phyloP scores from a whole-genome alignment of 495 filamentous ascomycete genomes.

The Lepidopterella palustris region DNA sequence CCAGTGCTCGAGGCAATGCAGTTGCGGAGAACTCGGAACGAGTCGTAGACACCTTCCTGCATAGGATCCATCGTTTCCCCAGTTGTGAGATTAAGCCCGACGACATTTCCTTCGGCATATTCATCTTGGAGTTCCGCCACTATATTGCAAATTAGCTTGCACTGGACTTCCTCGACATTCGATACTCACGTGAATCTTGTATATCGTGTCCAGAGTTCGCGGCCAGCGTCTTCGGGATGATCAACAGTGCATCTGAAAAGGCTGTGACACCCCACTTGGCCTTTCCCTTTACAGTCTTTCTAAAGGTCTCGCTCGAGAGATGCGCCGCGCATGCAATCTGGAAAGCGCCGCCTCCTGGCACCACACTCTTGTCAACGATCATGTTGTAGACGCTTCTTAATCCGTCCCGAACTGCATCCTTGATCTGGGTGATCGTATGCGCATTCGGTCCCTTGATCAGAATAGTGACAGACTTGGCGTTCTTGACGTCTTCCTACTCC shows the following conservation, averaged over 20 bases:
- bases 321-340: conserved; percentile 91
- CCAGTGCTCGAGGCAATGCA: conserved; percentile 88
- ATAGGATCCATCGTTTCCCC: conserved; percentile 96
- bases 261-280: conserved; percentile 90
- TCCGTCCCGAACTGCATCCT: conserved; percentile 95
- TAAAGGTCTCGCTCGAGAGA: conserved; percentile 72
- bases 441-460: conserved; percentile 96
- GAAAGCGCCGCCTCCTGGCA: conserved; percentile 92
- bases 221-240: conserved; percentile 95
- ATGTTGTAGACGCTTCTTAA: conserved; percentile 95
- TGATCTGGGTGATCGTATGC: conserved; percentile 93
- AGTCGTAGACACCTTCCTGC: conserved; percentile 88
- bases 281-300: conserved; percentile 90
- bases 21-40: conserved; percentile 89
- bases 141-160: conserved; percentile 32
- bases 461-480: conserved; percentile 96
- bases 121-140: conserved; percentile 85
- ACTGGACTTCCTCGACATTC: neutral
- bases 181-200: conserved; percentile 73
- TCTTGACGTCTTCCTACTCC: conserved; percentile 84
- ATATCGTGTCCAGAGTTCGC: conserved; percentile 96
- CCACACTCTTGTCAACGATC: conserved; percentile 91
- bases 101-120: conserved; percentile 70
- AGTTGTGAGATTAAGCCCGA: conserved; percentile 77
- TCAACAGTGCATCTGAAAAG: conserved; percentile 85